phyloP scores from a whole-genome alignment of 306 rosid species.

The Alnus rubra region DNA sequence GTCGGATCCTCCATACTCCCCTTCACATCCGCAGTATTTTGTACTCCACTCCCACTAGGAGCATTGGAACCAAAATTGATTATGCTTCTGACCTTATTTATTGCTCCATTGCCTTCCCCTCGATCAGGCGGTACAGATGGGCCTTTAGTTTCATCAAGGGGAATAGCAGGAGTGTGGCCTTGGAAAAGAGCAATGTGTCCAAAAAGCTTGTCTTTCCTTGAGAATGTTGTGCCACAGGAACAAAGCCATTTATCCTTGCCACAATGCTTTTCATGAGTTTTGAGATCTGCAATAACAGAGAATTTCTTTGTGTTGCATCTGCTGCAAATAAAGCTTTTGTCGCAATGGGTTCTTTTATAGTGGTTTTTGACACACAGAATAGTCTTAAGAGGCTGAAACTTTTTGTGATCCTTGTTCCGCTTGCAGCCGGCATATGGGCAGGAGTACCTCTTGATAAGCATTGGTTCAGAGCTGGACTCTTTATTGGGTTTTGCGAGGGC shows the following conservation, averaged over 20 bases:
- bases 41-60: slow-evolving; percentile 42
- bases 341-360: slow-evolving; percentile 99
- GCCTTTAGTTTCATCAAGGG: slow-evolving; percentile 67
- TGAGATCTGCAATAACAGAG: slow-evolving; percentile 96
- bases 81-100: slow-evolving; percentile 41
- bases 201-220: slow-evolving; percentile 98
- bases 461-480: slow-evolving; percentile 62
- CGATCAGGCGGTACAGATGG: slow-evolving; percentile 37
- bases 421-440: slow-evolving; percentile 93
- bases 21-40: slow-evolving; percentile 55
- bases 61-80: slow-evolving; percentile 59
- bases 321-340: slow-evolving; percentile 94
- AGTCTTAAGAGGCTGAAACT: slow-evolving; percentile 92
- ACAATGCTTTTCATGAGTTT: slow-evolving; percentile 98
- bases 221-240: slow-evolving; percentile 99
- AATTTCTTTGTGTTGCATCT: slow-evolving; percentile 91
- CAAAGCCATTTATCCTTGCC: slow-evolving; percentile 99
- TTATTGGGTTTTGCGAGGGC: slow-evolving; percentile 93
- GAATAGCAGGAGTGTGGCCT: slow-evolving; percentile 97
- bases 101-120: slow-evolving; percentile 45
- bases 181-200: slow-evolving; percentile 97
- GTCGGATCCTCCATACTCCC: slow-evolving; percentile 71
- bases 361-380: slow-evolving; percentile 96
- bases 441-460: slow-evolving; percentile 87
- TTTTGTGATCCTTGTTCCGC: slow-evolving; percentile 93